A percentile compares a stretch with the other conserved stretches of the same genome.
Evolutionary conservation across 2,329 filamentous ascomycete species (phyloP).

Genomic region (Sclerotinia glacialis): DNA sequence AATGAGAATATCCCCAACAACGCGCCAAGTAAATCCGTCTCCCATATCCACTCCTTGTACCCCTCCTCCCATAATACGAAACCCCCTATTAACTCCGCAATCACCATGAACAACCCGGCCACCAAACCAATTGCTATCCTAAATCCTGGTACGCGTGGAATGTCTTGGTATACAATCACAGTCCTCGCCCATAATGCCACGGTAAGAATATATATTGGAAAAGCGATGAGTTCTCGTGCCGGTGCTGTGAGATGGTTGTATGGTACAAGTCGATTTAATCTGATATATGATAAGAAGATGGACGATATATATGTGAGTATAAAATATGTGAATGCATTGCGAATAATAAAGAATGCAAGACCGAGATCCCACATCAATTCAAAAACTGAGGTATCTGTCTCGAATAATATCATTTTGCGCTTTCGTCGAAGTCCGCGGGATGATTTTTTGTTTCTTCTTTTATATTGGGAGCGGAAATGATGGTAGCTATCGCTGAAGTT

Average conservation of each 20-base stretch:
- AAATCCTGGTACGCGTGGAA: slow-evolving; percentile 37
- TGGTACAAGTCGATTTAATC: slow-evolving; percentile 23
- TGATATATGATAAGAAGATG: slow-evolving; percentile 25
- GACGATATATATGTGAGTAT: slow-evolving; percentile 34
- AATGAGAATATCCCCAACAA: slow-evolving; percentile 24
- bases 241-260: slow-evolving; percentile 29
- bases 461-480: neutral
- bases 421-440: neutral
- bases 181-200: slow-evolving; percentile 33
- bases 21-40: slow-evolving; percentile 25
- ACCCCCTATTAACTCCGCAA: slow-evolving; percentile 28
- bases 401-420: slow-evolving; percentile 32
- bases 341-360: slow-evolving; percentile 41
- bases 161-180: slow-evolving; percentile 34
- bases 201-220: slow-evolving; percentile 29
- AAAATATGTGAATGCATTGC: slow-evolving; percentile 40
- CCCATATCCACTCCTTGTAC: slow-evolving; percentile 29
- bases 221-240: slow-evolving; percentile 25
- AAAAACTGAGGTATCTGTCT: slow-evolving; percentile 41
- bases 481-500: neutral
- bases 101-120: slow-evolving; percentile 32
- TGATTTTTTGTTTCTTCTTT: neutral
- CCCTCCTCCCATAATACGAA: slow-evolving; percentile 31
- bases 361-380: slow-evolving; percentile 43
- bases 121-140: slow-evolving; percentile 38